Evolutionary conservation across 2,329 filamentous ascomycete genomes (phyloP), one percentile per base, ranked within the genome.

Genomic region (Alternaria sp.): DNA sequence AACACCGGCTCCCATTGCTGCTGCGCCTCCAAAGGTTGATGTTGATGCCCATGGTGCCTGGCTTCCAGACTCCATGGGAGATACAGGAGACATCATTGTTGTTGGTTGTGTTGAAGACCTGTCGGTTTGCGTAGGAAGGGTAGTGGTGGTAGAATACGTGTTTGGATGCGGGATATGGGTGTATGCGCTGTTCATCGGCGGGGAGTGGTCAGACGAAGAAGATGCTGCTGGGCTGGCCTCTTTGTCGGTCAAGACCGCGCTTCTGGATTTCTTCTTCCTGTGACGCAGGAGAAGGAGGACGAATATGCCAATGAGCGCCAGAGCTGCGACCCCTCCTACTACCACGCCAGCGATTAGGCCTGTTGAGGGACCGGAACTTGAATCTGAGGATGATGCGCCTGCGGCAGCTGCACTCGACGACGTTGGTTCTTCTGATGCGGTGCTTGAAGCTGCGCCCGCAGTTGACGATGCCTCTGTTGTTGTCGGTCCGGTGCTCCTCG

Each of bases 261-360:
- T 45, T 30, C 12, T 11, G 4, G 18, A 33, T 33, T 66, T 64
- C 28, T 55, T 61, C 23, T 58, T 62, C 15, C 60, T 55, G 20
- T 67, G 57, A 6, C 61, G 64, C 1, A 64, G 55, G 11, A 69
- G 49, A 41, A 71, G 44, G 33, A 65, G 59, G 12, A 69, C 23
- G 23, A 67, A 56, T 49, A 64, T 66, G 30, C 61, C 66, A 41
- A 66, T 37, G 1, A 68, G 33, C 4, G 55, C 57, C 12, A 68
- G 53, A 23, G 58, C 61, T n/a, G 64, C 64, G n/a, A 68, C 30
- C 14, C 53, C 55, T 21, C 64, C 64, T 47, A 68, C 56, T 15
- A 63, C 64, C 8, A 60, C 61, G 14, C 66, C 66, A 9, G 59
- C 66, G 20, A 68, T 68, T 21, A 66, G 58, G 18, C 64, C 61